A percentile compares a stretch with the other conserved stretches of the same genome.
These are phyloP conservation scores for Fusarium mundagurra DNA, from an alignment of 2,329 filamentous ascomycete species.

Conservation along the genomic window DNA sequence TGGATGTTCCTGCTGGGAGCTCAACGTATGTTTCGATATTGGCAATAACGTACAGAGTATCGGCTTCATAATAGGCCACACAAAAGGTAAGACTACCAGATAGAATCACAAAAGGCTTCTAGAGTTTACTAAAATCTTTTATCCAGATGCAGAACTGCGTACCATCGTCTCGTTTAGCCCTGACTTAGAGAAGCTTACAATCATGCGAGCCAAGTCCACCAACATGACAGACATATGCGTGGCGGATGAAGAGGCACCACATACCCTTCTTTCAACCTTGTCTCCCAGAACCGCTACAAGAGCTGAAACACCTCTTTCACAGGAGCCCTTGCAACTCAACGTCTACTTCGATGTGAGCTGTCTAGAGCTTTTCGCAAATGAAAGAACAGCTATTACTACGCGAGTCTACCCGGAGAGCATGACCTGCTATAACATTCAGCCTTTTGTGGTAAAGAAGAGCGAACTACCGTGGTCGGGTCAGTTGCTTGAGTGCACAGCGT, in stretches of 20 bases:
- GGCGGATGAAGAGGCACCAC: neutral
- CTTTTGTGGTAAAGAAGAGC: neutral
- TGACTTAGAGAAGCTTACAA: neutral
- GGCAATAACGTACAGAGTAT: neutral
- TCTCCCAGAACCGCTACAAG: neutral
- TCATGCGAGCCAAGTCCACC: neutral
- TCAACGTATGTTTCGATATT: neutral
- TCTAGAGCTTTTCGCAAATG: neutral
- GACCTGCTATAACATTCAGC: neutral
- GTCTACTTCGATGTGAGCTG: neutral
- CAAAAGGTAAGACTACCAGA: neutral
- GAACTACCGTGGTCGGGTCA: neutral
- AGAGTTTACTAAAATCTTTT: neutral
- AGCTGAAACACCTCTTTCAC: accelerated
- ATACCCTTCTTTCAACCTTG: neutral
- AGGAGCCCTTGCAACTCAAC: neutral
- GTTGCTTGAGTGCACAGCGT: neutral
- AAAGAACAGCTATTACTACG: neutral
- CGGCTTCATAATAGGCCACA: neutral
- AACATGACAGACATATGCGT: neutral
- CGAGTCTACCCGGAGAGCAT: neutral
- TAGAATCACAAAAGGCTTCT: accelerated
- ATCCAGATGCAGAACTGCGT: neutral
- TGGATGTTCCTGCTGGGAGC: neutral
- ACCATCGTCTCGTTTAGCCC: neutral